Base-by-base conservation (phyloP, 1,139 yeast species). In the Hyphopichia khmerensis region DNA sequence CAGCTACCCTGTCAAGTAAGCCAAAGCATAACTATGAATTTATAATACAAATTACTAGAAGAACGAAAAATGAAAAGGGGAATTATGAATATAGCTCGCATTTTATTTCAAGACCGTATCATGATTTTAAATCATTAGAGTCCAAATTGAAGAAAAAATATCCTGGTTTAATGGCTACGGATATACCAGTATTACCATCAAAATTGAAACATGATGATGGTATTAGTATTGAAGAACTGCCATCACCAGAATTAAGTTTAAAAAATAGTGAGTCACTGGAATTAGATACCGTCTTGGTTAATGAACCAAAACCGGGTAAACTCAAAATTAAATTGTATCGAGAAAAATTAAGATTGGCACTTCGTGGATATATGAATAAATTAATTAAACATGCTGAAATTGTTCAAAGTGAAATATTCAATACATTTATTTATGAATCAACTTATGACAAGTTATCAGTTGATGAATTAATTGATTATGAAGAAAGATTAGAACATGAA, bases 121-220 rank as follows among this genome's bases (percentile, higher is more conserved):
- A 76, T 4, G 88, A 87, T 16, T 90, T 91, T 57, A 74, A 71
- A 45, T 63, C 63, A 3, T 64, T 91, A 33, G 81, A 84, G 42
- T 62, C 66, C 23, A 56, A 62, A 13, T 64, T 90, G 43, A 76
- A 73, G 43, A 67, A 67, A 38, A 69, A 67, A 40, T 84, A 80
- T 51, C 95, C 96, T 0, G 96, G 95, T 0, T 73, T 84, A 39
- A 77, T 77, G 55, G 56, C 87, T 27, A 86, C 95, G 0, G 73
- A 72, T 10, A 64, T 87, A 13, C 89, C 59, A 2, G 43, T 45
- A 16, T 50, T 72, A 18, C 97, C 53, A 55, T 77, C 39, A 65
- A 83, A 65, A 73, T 76, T 60, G 67, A 80, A 63, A 61, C 65
- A 53, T 52, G 75, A 69, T 51, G 57, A 57, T 11, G 70, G 72